These are phyloP conservation scores for Malassezia slooffiae DNA, from an alignment of 1,284 basidiomycete species.

Conservation along the genomic window DNA sequence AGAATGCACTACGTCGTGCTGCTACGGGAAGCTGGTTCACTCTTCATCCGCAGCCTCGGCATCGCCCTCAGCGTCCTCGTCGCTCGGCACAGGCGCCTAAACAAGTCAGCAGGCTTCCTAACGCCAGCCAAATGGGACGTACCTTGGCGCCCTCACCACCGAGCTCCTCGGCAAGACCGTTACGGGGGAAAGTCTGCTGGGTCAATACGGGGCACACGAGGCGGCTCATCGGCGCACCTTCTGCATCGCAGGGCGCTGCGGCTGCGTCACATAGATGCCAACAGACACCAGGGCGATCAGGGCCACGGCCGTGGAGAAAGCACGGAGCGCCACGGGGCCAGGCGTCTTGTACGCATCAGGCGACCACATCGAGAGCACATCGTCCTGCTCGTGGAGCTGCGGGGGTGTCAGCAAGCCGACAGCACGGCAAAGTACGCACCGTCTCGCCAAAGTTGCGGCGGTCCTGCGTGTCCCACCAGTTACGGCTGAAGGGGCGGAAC, in stretches of 20 bases:
- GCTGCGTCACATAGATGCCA: conserved; percentile 29
- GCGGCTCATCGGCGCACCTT: conserved; percentile 18
- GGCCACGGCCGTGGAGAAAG: conserved; percentile 32
- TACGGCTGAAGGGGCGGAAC: conserved; percentile 33
- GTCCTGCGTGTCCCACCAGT: conserved; percentile 45
- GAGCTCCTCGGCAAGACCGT: conserved; percentile 39
- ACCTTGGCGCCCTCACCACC: conserved; percentile 17
- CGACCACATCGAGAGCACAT: conserved; percentile 43
- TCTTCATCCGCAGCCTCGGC: too few relatives aligned
- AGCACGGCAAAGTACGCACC: conserved; percentile 23
- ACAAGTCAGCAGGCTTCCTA: background rate
- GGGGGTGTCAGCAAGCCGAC: background rate
- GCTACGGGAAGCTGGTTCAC: too few relatives aligned
- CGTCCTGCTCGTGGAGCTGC: conserved; percentile 44
- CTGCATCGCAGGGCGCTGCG: conserved; percentile 33
- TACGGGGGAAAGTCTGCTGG: conserved; percentile 38
- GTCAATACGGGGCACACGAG: background rate
- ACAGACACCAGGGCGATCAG: conserved; percentile 21
- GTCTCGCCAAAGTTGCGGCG: conserved; percentile 44
- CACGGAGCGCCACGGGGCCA: conserved; percentile 30
- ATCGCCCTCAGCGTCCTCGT: too few relatives aligned
- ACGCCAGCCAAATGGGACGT: background rate
- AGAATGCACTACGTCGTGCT: too few relatives aligned
- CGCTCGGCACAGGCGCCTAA: too few relatives aligned
- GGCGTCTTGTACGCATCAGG: conserved; percentile 38